phyloP scores from a whole-genome alignment of 2,329 filamentous ascomycete genomes.

The Bipolaris cookei region DNA sequence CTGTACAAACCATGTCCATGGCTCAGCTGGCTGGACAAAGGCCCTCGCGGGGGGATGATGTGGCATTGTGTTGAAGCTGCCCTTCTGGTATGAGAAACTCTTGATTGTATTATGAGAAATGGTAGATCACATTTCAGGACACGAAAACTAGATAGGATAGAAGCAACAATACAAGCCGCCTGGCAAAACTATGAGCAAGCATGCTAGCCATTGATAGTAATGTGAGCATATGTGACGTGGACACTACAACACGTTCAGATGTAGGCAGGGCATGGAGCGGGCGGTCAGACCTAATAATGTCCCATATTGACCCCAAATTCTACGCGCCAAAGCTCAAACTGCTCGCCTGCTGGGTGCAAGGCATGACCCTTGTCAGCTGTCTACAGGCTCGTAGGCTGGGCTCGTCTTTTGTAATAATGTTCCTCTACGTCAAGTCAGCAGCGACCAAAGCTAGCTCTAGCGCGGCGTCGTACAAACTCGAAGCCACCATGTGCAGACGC shows the following conservation, averaged over 20 bases:
- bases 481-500: neutral
- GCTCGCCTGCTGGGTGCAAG: neutral
- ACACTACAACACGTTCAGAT: neutral
- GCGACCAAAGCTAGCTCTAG: neutral
- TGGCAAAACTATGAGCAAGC: constrained; percentile 22
- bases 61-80: neutral
- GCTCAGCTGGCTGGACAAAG: neutral
- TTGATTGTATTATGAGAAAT: neutral
- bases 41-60: neutral
- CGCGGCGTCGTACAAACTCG: constrained; percentile 11
- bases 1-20: neutral
- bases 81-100: neutral
- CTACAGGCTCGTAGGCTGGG: neutral
- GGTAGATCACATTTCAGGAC: constrained; percentile 65
- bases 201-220: constrained; percentile 4
- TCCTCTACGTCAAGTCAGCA: constrained; percentile 12
- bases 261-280: neutral
- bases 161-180: constrained; percentile 66
- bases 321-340: neutral
- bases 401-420: neutral
- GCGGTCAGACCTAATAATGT: neutral
- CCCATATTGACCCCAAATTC: too few relatives aligned
- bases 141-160: constrained; percentile 72
- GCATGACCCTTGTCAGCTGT: neutral
- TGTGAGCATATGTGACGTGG: neutral